Percentiles rank a stretch among this genome's conserved stretches.
phyloP scores from a whole-genome alignment of 176 grass and related monocot genomes.

The Eleusine indica region DNA sequence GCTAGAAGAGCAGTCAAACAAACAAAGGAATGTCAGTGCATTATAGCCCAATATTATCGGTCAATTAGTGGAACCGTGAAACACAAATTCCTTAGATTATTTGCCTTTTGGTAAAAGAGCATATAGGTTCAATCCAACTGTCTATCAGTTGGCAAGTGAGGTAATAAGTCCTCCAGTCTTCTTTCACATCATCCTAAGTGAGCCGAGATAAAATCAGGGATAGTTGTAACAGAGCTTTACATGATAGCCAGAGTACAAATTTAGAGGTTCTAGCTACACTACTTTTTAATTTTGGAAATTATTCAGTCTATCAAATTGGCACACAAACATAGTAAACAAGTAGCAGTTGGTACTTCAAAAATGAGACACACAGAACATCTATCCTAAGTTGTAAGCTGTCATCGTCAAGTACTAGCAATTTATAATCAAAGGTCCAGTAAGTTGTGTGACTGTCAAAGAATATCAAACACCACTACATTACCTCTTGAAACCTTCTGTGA shows the following conservation, averaged over 20 bases:
- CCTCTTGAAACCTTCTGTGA: constrained; percentile 9
- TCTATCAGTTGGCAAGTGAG: neutral
- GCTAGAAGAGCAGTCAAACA: neutral
- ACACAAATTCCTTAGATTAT: neutral
- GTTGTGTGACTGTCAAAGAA: neutral
- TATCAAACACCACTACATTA: constrained; percentile 10
- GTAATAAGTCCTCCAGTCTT: neutral
- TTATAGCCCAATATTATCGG: neutral
- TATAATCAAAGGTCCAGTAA: constrained; percentile 2
- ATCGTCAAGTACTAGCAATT: constrained; percentile 5
- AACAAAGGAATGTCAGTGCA: constrained; percentile 15
- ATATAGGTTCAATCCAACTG: neutral
- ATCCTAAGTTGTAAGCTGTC: neutral
- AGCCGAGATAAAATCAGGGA: neutral
- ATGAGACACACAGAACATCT: neutral
- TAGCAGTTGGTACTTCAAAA: constrained; percentile 28
- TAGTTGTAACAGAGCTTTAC: constrained; percentile 8
- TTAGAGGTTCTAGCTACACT: neutral
- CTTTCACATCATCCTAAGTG: neutral
- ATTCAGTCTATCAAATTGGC: neutral
- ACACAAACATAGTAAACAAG: neutral
- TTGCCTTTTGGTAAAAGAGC: neutral
- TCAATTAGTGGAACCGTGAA: neutral
- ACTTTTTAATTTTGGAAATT: neutral
- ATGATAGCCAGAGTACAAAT: constrained; percentile 5